Evolutionary conservation across 2,329 filamentous ascomycete genomes (phyloP).

Genomic region (Sclerotinia glacialis): DNA sequence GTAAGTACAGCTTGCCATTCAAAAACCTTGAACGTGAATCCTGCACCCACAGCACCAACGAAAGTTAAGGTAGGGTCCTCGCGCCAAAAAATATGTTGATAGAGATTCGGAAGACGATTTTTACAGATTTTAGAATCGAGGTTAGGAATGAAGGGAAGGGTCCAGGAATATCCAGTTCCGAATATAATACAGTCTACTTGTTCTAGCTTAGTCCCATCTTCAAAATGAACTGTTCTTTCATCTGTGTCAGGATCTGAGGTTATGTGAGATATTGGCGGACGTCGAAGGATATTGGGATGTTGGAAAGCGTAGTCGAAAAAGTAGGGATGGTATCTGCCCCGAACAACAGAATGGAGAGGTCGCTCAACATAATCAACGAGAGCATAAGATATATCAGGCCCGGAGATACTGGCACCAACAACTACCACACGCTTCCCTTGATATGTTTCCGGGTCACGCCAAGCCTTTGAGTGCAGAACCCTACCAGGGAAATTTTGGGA

Average conservation of each 20-base stretch:
- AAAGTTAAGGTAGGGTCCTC: conserved; percentile 56
- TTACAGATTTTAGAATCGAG: conserved; percentile 47
- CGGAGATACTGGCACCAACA: conserved; percentile 63
- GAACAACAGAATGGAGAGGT: conserved; percentile 53
- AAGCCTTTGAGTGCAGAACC: conserved; percentile 70
- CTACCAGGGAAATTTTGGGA: conserved; percentile 51
- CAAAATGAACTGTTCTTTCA: conserved; percentile 51
- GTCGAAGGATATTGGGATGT: conserved; percentile 51
- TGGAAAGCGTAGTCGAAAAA: conserved; percentile 59
- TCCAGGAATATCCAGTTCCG: conserved; percentile 65
- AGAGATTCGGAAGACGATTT: conserved; percentile 55
- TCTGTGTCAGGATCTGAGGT: conserved; percentile 33
- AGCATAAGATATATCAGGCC: conserved; percentile 58
- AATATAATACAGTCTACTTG: conserved; percentile 63
- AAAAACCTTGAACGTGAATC: conserved; percentile 65
- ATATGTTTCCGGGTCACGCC: conserved; percentile 61
- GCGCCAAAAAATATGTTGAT: conserved; percentile 56
- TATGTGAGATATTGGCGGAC: conserved; percentile 50
- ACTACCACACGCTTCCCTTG: conserved; percentile 53
- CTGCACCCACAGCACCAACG: conserved; percentile 55
- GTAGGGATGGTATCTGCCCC: conserved; percentile 52
- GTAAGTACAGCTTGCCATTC: conserved; percentile 66
- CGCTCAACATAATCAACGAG: conserved; percentile 46
- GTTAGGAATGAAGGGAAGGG: conserved; percentile 56
- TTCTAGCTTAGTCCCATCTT: conserved; percentile 51